Evolutionary conservation across 495 filamentous ascomycete genomes (phyloP).

Genomic region (Melanomma pulvis-pyrius): DNA sequence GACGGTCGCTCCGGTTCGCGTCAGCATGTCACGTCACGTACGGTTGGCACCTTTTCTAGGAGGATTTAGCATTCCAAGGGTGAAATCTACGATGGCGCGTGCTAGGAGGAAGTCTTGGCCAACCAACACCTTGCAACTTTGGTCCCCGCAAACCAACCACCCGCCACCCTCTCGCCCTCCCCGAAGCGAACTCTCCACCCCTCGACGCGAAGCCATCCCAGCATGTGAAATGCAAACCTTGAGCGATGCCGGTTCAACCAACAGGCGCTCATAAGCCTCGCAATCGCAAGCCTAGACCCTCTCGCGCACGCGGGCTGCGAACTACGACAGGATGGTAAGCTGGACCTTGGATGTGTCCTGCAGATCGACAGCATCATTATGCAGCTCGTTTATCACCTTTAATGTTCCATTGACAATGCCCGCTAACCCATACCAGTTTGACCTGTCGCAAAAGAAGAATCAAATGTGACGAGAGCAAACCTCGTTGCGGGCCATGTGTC

Average conservation of each 20-base stretch:
- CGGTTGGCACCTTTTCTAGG: no score
- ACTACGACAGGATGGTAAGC: slow-evolving; percentile 28
- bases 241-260: slow-evolving; percentile 12
- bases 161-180: background rate
- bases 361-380: background rate
- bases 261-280: slow-evolving; percentile 8
- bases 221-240: background rate
- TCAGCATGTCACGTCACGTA: background rate
- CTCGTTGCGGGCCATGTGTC: slow-evolving; percentile 26
- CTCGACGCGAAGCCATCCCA: slow-evolving; percentile 20
- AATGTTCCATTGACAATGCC: background rate
- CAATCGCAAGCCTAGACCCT: slow-evolving; percentile 21
- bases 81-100: background rate
- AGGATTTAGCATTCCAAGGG: background rate
- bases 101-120: background rate
- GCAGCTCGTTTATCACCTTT: background rate
- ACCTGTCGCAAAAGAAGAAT: slow-evolving; percentile 27
- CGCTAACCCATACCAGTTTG: slow-evolving; percentile 7
- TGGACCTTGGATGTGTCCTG: background rate
- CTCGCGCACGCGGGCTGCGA: slow-evolving; percentile 21
- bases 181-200: background rate
- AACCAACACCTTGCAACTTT: background rate
- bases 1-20: no score
- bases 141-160: background rate
- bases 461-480: slow-evolving; percentile 27